A percentile compares a stretch with the other conserved stretches of the same genome.
These are phyloP conservation scores for Pelargonium citronellum DNA, from an alignment of 441 rosid genomes.

Conservation along the genomic window DNA sequence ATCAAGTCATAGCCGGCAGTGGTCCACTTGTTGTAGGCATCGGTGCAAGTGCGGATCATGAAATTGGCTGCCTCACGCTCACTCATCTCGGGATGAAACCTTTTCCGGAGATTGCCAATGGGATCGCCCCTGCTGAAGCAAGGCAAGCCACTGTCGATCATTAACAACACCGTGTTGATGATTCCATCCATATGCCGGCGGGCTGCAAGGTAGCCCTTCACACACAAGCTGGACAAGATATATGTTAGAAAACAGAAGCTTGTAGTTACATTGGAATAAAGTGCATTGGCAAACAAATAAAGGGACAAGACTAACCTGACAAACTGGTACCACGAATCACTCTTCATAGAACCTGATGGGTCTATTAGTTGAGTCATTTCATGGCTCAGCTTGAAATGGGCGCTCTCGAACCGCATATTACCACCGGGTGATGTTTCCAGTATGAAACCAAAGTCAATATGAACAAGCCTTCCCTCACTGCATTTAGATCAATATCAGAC, in stretches of 20 bases:
- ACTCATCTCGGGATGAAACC: constrained; percentile 93
- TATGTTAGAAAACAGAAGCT: too few relatives aligned
- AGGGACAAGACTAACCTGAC: constrained; percentile 49
- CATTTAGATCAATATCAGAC: constrained; percentile 22
- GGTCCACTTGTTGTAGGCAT: constrained; percentile 95
- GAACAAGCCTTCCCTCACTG: constrained; percentile 91
- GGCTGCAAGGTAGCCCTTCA: constrained; percentile 88
- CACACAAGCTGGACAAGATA: constrained; percentile 54
- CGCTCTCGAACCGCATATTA: constrained; percentile 95
- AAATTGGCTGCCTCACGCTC: constrained; percentile 96
- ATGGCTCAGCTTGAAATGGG: constrained; percentile 97
- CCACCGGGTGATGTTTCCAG: constrained; percentile 95
- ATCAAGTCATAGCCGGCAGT: constrained; percentile 96
- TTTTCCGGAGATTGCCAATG: constrained; percentile 81
- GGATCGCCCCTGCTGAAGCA: constrained; percentile 98
- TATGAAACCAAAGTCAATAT: constrained; percentile 94
- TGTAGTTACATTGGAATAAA: too few relatives aligned
- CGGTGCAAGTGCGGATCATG: constrained; percentile 82
- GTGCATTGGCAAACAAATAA: not conserved
- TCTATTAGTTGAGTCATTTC: constrained; percentile 97
- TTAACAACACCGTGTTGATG: constrained; percentile 71
- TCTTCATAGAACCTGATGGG: constrained; percentile 91
- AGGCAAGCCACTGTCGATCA: constrained; percentile 93
- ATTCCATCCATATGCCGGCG: constrained; percentile 93
- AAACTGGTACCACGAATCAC: constrained; percentile 79